These are phyloP conservation scores for Veloporphyrellus conicus DNA, from an alignment of 1,284 basidiomycete genomes.

Conservation along the genomic window DNA sequence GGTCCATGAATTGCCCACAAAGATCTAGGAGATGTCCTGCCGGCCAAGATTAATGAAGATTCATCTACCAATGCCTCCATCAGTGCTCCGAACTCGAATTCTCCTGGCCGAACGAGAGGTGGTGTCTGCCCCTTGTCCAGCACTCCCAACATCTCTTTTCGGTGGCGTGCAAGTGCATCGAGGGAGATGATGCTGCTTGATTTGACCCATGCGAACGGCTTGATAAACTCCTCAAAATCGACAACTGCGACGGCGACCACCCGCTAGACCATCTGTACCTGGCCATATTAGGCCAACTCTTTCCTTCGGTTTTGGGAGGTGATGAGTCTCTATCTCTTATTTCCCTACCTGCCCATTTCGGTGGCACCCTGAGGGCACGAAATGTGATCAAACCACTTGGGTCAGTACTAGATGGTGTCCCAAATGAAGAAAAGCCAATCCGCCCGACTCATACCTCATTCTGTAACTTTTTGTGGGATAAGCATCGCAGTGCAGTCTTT, in stretches of 20 bases:
- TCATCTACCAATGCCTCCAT: background rate
- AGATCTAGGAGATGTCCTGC: background rate
- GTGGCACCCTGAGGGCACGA: background rate
- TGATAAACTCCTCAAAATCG: background rate
- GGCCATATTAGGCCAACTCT: no score
- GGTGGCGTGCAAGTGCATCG: background rate
- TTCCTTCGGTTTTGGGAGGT: background rate
- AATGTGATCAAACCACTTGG: conserved; percentile 3
- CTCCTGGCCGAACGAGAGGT: background rate
- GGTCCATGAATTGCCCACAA: background rate
- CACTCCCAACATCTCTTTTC: background rate
- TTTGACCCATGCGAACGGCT: background rate
- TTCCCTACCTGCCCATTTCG: background rate
- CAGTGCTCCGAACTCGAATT: background rate
- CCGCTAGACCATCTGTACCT: no score
- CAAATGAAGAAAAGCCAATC: background rate
- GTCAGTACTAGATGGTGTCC: background rate
- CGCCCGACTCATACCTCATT: background rate
- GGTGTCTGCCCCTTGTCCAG: background rate
- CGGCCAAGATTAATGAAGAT: background rate
- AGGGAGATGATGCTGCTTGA: background rate
- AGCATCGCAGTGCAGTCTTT: conserved; percentile 1
- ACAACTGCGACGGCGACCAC: background rate
- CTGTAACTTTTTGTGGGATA: conserved; percentile 5
- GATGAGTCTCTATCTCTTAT: conserved; percentile 3